Evolutionary conservation across 2,329 filamentous ascomycete genomes (phyloP).

Genomic region (Amesomyces nigricolor): DNA sequence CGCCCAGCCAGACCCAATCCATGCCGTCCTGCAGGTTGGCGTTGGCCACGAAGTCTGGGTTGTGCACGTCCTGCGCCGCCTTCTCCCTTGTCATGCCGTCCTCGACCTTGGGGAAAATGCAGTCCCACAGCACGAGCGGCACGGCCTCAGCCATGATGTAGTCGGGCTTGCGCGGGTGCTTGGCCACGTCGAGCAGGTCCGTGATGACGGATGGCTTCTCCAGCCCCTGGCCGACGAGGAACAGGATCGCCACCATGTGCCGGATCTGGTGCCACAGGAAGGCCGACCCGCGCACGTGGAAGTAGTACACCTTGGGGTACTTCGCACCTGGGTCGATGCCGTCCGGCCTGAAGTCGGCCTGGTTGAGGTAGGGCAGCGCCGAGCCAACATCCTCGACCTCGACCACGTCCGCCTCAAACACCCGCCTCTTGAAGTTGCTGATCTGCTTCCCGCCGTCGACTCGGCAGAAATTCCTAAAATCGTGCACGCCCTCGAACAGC

Average conservation of each 20-base stretch:
- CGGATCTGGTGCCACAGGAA: constrained; percentile 99
- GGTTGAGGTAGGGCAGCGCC: constrained; percentile 51
- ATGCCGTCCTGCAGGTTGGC: constrained; percentile 50
- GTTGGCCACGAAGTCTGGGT: constrained; percentile 28
- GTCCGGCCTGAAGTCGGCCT: constrained; percentile 39
- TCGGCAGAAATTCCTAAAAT: constrained; percentile 97
- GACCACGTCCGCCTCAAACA: constrained; percentile 76
- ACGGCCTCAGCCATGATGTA: constrained; percentile 90
- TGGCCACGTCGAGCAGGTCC: constrained; percentile 65
- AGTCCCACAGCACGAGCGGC: constrained; percentile 93
- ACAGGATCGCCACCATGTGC: constrained; percentile 88
- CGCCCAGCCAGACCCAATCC: constrained; percentile 74
- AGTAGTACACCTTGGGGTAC: constrained; percentile 70
- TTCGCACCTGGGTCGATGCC: constrained; percentile 16
- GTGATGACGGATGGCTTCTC: constrained; percentile 69
- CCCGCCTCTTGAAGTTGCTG: constrained; percentile 70
- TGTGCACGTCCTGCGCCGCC: constrained; percentile 27
- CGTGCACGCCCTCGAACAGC: constrained; percentile 74
- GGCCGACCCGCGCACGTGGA: constrained; percentile 81
- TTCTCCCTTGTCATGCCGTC: constrained; percentile 8
- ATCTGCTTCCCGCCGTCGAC: constrained; percentile 87
- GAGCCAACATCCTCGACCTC: constrained; percentile 53
- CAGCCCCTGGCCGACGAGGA: constrained; percentile 82
- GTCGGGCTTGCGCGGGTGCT: constrained; percentile 68
- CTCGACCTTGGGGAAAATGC: constrained; percentile 65